phyloP scores from a whole-genome alignment of 306 rosid species.

The Herpetospermum pedunculosum region DNA sequence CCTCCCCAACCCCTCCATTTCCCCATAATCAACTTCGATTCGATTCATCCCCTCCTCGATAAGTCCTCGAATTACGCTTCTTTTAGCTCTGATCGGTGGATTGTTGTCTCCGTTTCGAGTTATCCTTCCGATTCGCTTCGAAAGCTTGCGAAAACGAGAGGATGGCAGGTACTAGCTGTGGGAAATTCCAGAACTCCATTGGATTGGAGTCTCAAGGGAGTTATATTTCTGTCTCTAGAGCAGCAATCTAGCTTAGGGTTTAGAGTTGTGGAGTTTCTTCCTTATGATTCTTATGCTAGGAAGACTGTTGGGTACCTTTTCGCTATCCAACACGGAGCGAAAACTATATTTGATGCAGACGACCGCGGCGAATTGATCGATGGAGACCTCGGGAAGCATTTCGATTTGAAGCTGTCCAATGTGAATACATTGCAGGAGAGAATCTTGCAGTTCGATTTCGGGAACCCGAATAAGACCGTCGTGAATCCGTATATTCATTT shows the following conservation, averaged over 20 bases:
- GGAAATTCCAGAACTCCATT: conserved; percentile 72
- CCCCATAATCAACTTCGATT: conserved; percentile 48
- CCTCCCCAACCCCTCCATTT: conserved; percentile 45
- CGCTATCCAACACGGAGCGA: conserved; percentile 91
- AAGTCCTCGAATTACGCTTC: conserved; percentile 39
- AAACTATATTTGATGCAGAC: conserved; percentile 79
- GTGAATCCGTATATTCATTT: conserved; percentile 90
- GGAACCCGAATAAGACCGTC: conserved; percentile 58
- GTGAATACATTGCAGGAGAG: conserved; percentile 71
- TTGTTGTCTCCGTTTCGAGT: conserved; percentile 61
- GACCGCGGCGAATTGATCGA: conserved; percentile 87
- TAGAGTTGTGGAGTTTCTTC: conserved; percentile 68
- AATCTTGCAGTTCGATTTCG: conserved; percentile 68
- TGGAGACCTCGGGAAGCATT: conserved; percentile 80
- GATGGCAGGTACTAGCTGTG: conserved; percentile 85
- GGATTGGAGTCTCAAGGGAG: conserved; percentile 87
- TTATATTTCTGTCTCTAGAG: conserved; percentile 71
- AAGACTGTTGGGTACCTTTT: conserved; percentile 86
- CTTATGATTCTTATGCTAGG: conserved; percentile 86
- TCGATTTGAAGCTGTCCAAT: conserved; percentile 71
- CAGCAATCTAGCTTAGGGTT: conserved; percentile 64
- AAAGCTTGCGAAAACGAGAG: conserved; percentile 46
- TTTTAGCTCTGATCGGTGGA: conserved; percentile 66
- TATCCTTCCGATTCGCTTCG: conserved; percentile 61
- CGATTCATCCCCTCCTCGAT: conserved; percentile 33